Evolutionary conservation across 441 rosid genomes (phyloP).

Genomic region (Aleurites moluccanus): DNA sequence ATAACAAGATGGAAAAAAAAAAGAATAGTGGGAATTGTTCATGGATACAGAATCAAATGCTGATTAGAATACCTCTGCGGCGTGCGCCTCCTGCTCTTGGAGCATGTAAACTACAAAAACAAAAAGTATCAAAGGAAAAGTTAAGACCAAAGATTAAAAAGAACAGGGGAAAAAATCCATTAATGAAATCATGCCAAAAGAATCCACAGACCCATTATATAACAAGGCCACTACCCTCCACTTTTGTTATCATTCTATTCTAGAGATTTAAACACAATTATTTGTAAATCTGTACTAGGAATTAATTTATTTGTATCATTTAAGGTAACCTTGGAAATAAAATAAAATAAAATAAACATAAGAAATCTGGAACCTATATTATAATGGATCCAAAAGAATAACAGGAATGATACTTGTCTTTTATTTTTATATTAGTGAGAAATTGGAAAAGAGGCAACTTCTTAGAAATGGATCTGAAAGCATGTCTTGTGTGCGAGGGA

Average conservation of each 20-base stretch:
- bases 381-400: not conserved
- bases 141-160: conserved; percentile 9
- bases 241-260: not conserved
- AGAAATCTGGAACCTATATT: not conserved
- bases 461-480: not conserved
- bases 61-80: conserved; percentile 71
- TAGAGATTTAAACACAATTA: not conserved
- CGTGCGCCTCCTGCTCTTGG: conserved; percentile 84
- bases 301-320: not conserved
- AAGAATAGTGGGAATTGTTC: not conserved
- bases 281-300: not conserved
- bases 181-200: not conserved
- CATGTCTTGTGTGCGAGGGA: not conserved
- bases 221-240: not conserved
- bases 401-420: not conserved
- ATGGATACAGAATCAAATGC: not conserved
- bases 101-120: conserved; percentile 62
- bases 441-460: not conserved
- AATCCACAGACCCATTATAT: not conserved
- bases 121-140: conserved; percentile 15
- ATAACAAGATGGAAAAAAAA: not conserved
- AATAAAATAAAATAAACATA: no score
- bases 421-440: not conserved
- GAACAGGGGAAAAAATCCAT: not conserved
- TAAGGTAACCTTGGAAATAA: not conserved